These are phyloP conservation scores for Phytophthora boehmeriae DNA, from an alignment of 352 stramenopile species.

Conservation along the genomic window DNA sequence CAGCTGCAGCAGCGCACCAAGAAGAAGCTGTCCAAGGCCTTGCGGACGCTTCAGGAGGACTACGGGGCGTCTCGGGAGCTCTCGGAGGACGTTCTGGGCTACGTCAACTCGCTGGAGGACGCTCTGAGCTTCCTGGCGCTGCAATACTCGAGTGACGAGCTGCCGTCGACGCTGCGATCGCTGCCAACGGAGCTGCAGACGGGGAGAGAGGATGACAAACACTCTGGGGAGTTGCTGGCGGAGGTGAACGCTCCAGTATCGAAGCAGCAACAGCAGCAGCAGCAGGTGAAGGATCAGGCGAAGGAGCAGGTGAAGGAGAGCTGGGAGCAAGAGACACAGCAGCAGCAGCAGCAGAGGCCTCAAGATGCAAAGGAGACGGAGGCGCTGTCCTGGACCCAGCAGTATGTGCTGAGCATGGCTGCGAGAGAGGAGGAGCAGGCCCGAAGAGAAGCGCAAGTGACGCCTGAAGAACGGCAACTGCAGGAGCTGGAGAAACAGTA, in stretches of 20 bases:
- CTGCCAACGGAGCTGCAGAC: constrained; percentile 19
- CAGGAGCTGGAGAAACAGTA: constrained; percentile 60
- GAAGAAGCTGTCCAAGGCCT: constrained; percentile 58
- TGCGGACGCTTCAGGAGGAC: constrained; percentile 54
- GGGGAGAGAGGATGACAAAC: constrained; percentile 16
- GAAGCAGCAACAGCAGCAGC: constrained; percentile 2
- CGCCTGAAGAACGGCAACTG: constrained; percentile 42
- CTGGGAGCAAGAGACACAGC: constrained; percentile 15
- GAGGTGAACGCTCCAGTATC: constrained; percentile 27
- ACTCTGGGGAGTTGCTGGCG: constrained; percentile 36
- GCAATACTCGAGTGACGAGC: constrained; percentile 59
- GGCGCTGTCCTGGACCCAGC: constrained; percentile 76
- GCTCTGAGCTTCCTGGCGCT: constrained; percentile 68
- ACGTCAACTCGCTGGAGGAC: constrained; percentile 73
- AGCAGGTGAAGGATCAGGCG: constrained; percentile 1
- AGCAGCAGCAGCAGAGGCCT: constrained; percentile 2
- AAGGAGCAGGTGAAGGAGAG: constrained; percentile 11
- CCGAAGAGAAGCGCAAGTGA: constrained; percentile 39
- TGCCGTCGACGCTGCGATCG: constrained; percentile 50
- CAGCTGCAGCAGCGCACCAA: constrained; percentile 48
- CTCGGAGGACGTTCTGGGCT: constrained; percentile 48
- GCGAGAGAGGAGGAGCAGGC: constrained; percentile 49
- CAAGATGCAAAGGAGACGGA: constrained; percentile 14
- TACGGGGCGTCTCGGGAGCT: constrained; percentile 44
- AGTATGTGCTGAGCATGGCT: constrained; percentile 70